phyloP scores from a whole-genome alignment of 108 stramenopile genomes.

The Bacterosira constricta region DNA sequence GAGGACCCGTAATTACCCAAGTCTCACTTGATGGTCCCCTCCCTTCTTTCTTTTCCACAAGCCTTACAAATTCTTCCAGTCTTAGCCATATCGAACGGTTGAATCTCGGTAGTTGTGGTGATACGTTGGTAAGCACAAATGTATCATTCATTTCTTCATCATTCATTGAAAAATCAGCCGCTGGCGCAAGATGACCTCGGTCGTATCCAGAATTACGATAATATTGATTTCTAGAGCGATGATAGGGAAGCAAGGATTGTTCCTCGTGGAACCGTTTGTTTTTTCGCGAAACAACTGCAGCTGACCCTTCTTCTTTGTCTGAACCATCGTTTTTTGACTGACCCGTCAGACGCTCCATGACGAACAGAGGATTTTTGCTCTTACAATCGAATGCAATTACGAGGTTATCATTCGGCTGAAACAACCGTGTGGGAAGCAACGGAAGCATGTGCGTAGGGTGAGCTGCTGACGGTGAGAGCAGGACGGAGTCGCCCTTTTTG shows the following conservation, averaged over 20 bases:
- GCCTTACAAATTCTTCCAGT: conserved; percentile 61
- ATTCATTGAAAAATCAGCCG: conserved; percentile 58
- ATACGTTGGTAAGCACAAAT: conserved; percentile 70
- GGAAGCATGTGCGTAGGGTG: conserved; percentile 32
- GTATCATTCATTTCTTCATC: conserved; percentile 52
- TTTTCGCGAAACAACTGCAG: conserved; percentile 2
- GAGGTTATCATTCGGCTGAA: conserved; percentile 69
- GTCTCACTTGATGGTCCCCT: conserved; percentile 32
- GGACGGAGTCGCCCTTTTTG: not conserved
- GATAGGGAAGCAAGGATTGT: conserved; percentile 41
- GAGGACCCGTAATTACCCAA: conserved; percentile 77
- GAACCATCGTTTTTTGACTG: conserved; percentile 2
- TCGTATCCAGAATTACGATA: conserved; percentile 80
- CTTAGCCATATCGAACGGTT: conserved; percentile 67
- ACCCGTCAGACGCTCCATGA: conserved; percentile 57
- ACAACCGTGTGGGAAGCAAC: conserved; percentile 53
- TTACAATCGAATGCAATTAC: conserved; percentile 79
- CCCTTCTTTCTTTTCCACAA: conserved; percentile 22
- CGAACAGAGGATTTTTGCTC: conserved; percentile 75
- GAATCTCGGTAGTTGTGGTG: conserved; percentile 65
- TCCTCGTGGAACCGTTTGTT: conserved; percentile 73
- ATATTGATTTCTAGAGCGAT: conserved; percentile 64
- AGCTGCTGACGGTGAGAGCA: not conserved
- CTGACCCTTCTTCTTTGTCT: not conserved
- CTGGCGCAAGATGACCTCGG: conserved; percentile 85